Evolutionary conservation across 441 rosid species (phyloP), one percentile per base, ranked within the genome.

Genomic region (Erodium trifolium): DNA sequence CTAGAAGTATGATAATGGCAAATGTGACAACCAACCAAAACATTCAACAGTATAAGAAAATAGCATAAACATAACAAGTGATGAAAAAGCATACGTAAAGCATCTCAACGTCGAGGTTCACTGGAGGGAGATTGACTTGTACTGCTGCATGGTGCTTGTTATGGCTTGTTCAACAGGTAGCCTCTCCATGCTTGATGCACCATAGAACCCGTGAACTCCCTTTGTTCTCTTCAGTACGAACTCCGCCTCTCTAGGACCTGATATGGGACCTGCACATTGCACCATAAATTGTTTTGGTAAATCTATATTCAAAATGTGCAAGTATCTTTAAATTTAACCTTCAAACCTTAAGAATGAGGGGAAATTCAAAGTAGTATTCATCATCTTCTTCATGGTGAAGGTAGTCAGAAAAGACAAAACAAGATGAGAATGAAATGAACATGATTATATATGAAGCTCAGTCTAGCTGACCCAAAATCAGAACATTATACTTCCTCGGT

Each of bases 151-250:
- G 47, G 93, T 89, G 83, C 78, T 85, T 66, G 81, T 86, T 75
- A 91, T 87, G 63, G 96, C 96, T 73, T 85, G 84, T 72, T 93
- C 98, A 70, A 91, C 95, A 0, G 95, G 95, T 43, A 93, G 84
- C 78, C 96, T 88, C 84, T 93, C 97, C 93, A 93, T 88, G 89
- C 96, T 91, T 68, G 97, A 93, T 68, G 99, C 99, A 34, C 99
- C 96, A 69, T 89, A 93, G 78, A 91, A 93, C 57, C 97, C 99
- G 78, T 91, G 93, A 19, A 93, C 95, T 69, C 91, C 93, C 55
- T 78, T 69, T 14, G 92, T 89, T 80, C 82, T 86, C 80, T 86
- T 87, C 77, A 88, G 57, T 69, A 89, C 63, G 69, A 82, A 89
- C 72, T 88, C 93, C 63, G 95, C 96, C 65, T 91, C 97, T 60